phyloP scores from a whole-genome alignment of 352 stramenopile genomes.

The Pythium dissimile region DNA sequence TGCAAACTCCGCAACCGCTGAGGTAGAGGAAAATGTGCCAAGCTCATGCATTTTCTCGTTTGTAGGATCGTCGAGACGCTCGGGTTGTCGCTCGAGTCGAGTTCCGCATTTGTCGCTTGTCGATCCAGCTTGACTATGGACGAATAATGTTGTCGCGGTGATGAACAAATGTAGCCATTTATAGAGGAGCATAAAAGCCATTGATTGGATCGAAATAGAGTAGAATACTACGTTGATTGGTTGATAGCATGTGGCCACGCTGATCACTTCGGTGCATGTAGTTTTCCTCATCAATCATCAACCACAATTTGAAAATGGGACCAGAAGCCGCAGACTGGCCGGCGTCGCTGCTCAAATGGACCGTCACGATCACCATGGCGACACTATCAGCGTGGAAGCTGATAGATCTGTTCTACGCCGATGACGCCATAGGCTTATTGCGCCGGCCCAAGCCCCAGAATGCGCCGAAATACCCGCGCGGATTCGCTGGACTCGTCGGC shows the following conservation, averaged over 20 bases:
- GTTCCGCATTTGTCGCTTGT: slow-evolving; percentile 24
- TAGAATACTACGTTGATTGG: slow-evolving; percentile 36
- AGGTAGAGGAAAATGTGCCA: neutral
- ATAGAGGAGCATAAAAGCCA: neutral
- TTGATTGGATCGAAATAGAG: slow-evolving; percentile 25
- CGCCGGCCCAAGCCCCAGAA: slow-evolving; percentile 17
- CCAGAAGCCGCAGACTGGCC: slow-evolving; percentile 27
- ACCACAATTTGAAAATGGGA: too few relatives aligned
- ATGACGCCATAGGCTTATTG: neutral
- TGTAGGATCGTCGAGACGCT: slow-evolving; percentile 47
- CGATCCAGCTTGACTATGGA: slow-evolving; percentile 17
- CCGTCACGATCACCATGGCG: slow-evolving; percentile 47
- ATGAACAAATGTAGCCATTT: slow-evolving; percentile 23
- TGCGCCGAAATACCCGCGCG: slow-evolving; percentile 26
- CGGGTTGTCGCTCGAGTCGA: slow-evolving; percentile 41
- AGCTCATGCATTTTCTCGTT: neutral
- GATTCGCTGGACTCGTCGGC: slow-evolving; percentile 89
- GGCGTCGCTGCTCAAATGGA: slow-evolving; percentile 53
- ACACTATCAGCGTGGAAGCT: slow-evolving; percentile 75
- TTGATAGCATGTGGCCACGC: slow-evolving; percentile 25
- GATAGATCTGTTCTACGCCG: slow-evolving; percentile 34
- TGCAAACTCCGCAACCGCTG: neutral
- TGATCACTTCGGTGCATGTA: too few relatives aligned
- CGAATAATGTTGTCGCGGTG: neutral
- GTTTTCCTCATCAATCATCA: too few relatives aligned